A percentile compares a stretch with the other conserved stretches of the same genome.
phyloP scores from a whole-genome alignment of 1,284 basidiomycete species.

The Cystobasidium sp. region DNA sequence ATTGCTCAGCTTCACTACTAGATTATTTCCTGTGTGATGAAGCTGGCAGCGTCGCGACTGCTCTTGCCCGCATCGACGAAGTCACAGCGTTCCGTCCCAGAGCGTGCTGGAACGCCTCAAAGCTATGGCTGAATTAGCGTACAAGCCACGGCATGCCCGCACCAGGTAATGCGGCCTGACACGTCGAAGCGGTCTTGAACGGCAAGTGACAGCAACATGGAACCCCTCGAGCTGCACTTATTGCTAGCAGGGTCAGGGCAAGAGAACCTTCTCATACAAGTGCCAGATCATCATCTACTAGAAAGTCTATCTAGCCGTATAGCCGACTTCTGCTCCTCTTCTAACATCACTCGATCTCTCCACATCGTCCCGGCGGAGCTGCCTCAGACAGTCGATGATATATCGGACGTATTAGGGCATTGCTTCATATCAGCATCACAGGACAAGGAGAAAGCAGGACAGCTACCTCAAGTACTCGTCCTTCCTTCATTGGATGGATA shows the following conservation, averaged over 20 bases:
- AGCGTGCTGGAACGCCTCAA: too few relatives aligned
- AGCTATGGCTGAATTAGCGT: too few relatives aligned
- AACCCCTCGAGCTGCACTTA: conserved; percentile 3
- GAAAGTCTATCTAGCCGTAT: not conserved
- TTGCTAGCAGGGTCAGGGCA: conserved; percentile 17
- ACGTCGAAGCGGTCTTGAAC: too few relatives aligned
- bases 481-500: conserved; percentile 13
- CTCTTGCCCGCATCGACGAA: too few relatives aligned
- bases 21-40: too few relatives aligned
- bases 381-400: not conserved
- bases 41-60: too few relatives aligned
- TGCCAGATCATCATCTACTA: not conserved
- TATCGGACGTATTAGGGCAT: not conserved
- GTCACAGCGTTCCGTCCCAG: too few relatives aligned
- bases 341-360: not conserved
- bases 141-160: too few relatives aligned
- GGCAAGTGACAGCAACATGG: not conserved
- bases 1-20: too few relatives aligned
- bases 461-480: conserved; percentile 8
- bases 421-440: not conserved
- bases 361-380: conserved; percentile 8
- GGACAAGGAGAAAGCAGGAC: not conserved
- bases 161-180: too few relatives aligned
- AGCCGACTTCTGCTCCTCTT: not conserved
- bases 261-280: conserved; percentile 3